Conservation (phyloP, 495 filamentous ascomycete genomes). For the Trichoderma asperelloides region DNA sequence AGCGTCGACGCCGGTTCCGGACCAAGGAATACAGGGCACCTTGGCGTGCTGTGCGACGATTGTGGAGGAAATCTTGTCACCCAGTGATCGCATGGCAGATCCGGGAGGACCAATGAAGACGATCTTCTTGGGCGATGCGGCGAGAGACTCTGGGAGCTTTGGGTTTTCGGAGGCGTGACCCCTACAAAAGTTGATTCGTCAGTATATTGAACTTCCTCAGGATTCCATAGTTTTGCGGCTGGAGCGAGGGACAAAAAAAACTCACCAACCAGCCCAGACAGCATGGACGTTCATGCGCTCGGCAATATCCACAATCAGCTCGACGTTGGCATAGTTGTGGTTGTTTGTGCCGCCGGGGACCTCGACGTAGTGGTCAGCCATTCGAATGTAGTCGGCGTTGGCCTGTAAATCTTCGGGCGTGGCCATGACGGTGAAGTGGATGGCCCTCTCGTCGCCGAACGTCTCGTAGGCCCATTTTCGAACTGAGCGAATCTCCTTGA, state of each 20-base stretch:
- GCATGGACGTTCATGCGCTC: slow-evolving; percentile 97
- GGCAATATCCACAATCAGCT: slow-evolving; percentile 98
- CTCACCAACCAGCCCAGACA: slow-evolving; percentile 97
- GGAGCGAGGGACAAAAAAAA: slow-evolving; percentile 2
- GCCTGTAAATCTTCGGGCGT: slow-evolving; percentile 97
- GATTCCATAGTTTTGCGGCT: background rate
- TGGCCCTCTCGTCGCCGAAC: slow-evolving; percentile 94
- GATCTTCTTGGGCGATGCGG: slow-evolving; percentile 93
- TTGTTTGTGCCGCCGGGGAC: slow-evolving; percentile 99
- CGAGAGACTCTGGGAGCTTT: slow-evolving; percentile 88
- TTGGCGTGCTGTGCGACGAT: slow-evolving; percentile 97
- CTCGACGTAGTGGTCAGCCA: slow-evolving; percentile 99
- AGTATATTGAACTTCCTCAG: background rate
- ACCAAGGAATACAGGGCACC: slow-evolving; percentile 98
- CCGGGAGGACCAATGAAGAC: slow-evolving; percentile 97
- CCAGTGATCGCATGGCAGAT: slow-evolving; percentile 96
- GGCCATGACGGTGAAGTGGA: slow-evolving; percentile 99
- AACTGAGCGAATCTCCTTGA: slow-evolving; percentile 97
- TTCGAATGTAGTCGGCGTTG: slow-evolving; percentile 98
- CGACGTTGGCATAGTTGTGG: slow-evolving; percentile 99
- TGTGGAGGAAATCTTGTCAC: slow-evolving; percentile 99
- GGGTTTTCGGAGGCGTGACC: slow-evolving; percentile 99
- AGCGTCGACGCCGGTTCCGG: slow-evolving; percentile 78
- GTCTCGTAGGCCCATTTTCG: slow-evolving; percentile 99
- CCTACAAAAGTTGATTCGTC: slow-evolving; percentile 28